Conservation (phyloP, 2,329 filamentous ascomycete species). For the Lizonia empirigonia region DNA sequence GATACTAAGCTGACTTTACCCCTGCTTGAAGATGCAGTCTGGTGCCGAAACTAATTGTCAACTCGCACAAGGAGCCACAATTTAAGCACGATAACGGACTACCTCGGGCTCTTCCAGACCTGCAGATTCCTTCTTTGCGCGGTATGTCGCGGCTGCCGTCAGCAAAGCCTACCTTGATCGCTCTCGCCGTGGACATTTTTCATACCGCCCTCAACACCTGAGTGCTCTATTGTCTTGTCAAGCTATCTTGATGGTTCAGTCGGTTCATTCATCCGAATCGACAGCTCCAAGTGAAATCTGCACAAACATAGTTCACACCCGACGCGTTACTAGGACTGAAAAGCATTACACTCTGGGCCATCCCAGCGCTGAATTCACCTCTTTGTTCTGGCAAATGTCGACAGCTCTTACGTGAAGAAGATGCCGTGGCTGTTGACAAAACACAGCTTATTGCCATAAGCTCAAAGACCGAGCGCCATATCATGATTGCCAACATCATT, state of each 20-base stretch:
- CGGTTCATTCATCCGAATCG: not conserved
- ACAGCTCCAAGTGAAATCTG: not conserved
- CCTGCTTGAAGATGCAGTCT: conserved; percentile 5
- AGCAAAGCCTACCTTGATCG: not conserved
- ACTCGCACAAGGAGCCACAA: conserved; percentile 8
- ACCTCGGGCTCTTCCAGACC: conserved; percentile 8
- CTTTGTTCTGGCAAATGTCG: too few species aligned
- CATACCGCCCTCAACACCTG: not conserved
- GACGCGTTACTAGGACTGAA: too few species aligned
- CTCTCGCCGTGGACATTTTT: too few species aligned
- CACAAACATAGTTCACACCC: not conserved
- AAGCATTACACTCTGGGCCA: too few species aligned
- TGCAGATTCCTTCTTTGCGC: not conserved
- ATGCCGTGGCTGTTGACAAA: too few species aligned
- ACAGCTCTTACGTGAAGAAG: too few species aligned
- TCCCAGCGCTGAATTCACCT: too few species aligned
- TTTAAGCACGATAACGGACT: conserved; percentile 13
- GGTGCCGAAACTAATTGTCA: not conserved
- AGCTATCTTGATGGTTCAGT: not conserved
- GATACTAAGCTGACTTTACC: conserved; percentile 1
- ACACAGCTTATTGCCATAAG: too few species aligned
- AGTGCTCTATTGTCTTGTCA: conserved; percentile 4
- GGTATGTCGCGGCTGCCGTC: not conserved
- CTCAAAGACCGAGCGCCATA: too few species aligned
- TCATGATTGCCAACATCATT: too few species aligned